These are phyloP conservation scores for Aureobasidium sp. DNA, from an alignment of 2,329 filamentous ascomycete genomes.

Conservation along the genomic window DNA sequence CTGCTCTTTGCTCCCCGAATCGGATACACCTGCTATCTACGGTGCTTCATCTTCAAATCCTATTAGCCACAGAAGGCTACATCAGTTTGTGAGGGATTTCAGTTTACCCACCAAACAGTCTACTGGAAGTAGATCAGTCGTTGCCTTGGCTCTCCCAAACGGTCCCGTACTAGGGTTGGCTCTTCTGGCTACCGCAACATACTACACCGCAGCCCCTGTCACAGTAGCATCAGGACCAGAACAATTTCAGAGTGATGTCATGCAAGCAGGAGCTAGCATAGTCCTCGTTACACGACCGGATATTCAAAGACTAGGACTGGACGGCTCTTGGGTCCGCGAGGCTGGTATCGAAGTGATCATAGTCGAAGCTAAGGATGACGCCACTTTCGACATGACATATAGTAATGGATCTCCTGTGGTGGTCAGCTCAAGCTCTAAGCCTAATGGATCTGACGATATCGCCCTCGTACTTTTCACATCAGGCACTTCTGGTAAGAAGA, in stretches of 20 bases:
- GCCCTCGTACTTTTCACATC: constrained; percentile 51
- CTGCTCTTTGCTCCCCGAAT: constrained; percentile 24
- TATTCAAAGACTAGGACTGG: constrained; percentile 35
- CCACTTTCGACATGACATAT: constrained; percentile 24
- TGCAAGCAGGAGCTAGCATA: constrained; percentile 41
- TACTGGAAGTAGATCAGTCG: constrained; percentile 34
- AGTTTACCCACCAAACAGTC: constrained; percentile 21
- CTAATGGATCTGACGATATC: constrained; percentile 43
- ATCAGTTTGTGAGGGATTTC: constrained; percentile 24
- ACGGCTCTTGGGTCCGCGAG: constrained; percentile 28
- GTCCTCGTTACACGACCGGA: constrained; percentile 42
- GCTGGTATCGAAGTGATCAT: constrained; percentile 36
- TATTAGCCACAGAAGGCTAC: constrained; percentile 24
- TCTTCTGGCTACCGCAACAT: constrained; percentile 43
- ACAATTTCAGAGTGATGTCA: constrained; percentile 47
- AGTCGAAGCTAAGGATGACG: constrained; percentile 32
- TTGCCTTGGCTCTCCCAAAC: constrained; percentile 49
- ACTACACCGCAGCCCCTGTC: constrained; percentile 48
- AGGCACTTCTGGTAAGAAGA: constrained; percentile 53
- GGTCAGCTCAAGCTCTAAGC: constrained; percentile 15
- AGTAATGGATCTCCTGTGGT: background rate
- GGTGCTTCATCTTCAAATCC: constrained; percentile 25
- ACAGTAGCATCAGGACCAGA: constrained; percentile 41
- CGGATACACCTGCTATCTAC: constrained; percentile 24
- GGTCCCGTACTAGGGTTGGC: constrained; percentile 48